Evolutionary conservation across 805 yeast species (phyloP).

Genomic region (Candida ovalis): DNA sequence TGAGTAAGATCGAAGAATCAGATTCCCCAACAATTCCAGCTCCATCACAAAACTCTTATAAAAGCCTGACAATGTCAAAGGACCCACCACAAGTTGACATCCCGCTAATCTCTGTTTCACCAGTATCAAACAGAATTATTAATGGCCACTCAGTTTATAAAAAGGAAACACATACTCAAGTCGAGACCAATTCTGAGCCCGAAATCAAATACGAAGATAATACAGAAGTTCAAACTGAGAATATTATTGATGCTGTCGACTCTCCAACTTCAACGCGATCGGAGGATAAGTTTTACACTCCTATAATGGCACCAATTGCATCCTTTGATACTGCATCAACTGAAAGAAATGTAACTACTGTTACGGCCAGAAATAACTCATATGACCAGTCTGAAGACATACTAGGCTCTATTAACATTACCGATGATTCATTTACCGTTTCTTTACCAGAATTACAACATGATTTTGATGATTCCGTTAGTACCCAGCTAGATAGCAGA

Average conservation of each 20-base stretch:
- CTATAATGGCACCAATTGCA: constrained; percentile 4
- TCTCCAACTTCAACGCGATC: not conserved
- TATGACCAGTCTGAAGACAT: constrained; percentile 11
- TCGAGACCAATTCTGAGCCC: not conserved
- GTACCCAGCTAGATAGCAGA: not conserved
- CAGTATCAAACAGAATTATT: not conserved
- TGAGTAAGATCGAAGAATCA: not conserved
- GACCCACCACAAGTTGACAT: not conserved
- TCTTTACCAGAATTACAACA: constrained; percentile 14
- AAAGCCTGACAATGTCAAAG: not conserved
- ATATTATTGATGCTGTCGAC: no score
- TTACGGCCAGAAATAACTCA: not conserved
- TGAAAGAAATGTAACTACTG: not conserved
- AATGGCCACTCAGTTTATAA: not conserved
- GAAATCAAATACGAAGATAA: no score
- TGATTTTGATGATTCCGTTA: constrained; percentile 4
- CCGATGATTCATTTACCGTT: constrained; percentile 14
- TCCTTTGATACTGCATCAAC: not conserved
- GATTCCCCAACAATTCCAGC: not conserved
- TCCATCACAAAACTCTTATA: not conserved
- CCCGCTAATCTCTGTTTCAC: not conserved
- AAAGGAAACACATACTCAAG: not conserved
- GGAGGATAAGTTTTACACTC: constrained; percentile 8
- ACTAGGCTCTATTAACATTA: constrained; percentile 14
- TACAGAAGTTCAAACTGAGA: not conserved